Evolutionary conservation across 768 basidiomycete genomes (phyloP), one percentile per base, ranked within the genome.

Genomic region (Hebeloma cylindrosporum): DNA sequence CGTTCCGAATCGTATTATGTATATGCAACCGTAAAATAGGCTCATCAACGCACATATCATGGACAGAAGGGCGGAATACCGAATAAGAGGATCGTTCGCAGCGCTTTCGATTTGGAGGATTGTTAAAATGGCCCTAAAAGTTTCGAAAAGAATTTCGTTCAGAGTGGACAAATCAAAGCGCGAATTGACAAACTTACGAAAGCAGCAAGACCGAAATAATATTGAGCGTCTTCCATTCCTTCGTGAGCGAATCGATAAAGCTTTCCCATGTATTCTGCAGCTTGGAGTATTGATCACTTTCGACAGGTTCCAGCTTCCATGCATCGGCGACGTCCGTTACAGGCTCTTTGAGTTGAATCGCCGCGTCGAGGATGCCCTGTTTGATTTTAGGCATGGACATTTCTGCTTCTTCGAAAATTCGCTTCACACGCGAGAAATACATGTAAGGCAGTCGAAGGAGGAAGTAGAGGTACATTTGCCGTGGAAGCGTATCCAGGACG

Each of bases 361-460:
- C 43, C 6, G 58, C 48, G 4, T 57, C 51, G 32, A 69, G 62
- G 0, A 63, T 59, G 61, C 71, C 66, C 10, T 60, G 45, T 14
- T 69, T 64, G 30, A 86, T 70, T 47, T 84, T 79, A 4, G 73
- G 73, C 55, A 74, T 70, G 40, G 75, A 78, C 29, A 86, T 65
- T 29, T 84, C 76, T 1, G 83, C 82, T 32, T 83, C 82, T 45
- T 82, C 75, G 47, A 84, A 83, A 26, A 85, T 70, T 22, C 77
- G 69, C 4, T 77, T 70, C 14, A 86, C 84, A 1, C 85, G 76
- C 3, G 78, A 73, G 59, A 81, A 86, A 56, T 86, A 86, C 23
- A 85, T 57, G 7, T 77, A 73, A 0, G 84, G 85, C 4, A 86
- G 69, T 16, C 79, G 70, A 14, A 86, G 63, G 7, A 84, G 74